Percentiles rank a stretch among this genome's conserved stretches.
Conservation (phyloP, 2,329 filamentous ascomycete species). For the Torrubiella hemipterigena region DNA sequence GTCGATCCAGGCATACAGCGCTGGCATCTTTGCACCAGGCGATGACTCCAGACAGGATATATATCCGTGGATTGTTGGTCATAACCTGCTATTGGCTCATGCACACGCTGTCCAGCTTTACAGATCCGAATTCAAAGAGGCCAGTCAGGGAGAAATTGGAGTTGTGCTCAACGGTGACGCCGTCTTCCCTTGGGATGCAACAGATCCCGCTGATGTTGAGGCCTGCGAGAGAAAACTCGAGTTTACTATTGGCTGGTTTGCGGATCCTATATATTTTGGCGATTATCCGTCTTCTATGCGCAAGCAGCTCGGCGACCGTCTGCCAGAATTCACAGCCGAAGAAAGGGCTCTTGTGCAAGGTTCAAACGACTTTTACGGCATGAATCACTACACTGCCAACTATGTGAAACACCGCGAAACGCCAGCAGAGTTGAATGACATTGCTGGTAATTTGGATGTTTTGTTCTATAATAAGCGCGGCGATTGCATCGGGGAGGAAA, state of each 20-base stretch:
- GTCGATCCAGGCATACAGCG: constrained; percentile 67
- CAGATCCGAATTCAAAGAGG: constrained; percentile 67
- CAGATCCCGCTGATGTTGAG: constrained; percentile 62
- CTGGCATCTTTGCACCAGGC: constrained; percentile 71
- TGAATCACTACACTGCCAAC: constrained; percentile 89
- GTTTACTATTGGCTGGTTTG: constrained; percentile 81
- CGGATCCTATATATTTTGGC: constrained; percentile 75
- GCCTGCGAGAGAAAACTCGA: constrained; percentile 73
- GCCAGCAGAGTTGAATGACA: constrained; percentile 51
- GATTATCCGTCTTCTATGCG: constrained; percentile 77
- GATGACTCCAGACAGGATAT: constrained; percentile 62
- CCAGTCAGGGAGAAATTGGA: constrained; percentile 64
- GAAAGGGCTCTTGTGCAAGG: constrained; percentile 65
- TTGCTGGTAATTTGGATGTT: constrained; percentile 63
- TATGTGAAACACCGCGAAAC: constrained; percentile 65
- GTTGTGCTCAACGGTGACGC: constrained; percentile 83
- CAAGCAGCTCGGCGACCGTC: constrained; percentile 64
- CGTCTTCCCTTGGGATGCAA: constrained; percentile 70
- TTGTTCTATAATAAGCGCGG: constrained; percentile 60
- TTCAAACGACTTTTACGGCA: constrained; percentile 89
- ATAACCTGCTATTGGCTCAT: constrained; percentile 70
- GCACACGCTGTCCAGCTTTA: constrained; percentile 72
- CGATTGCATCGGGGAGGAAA: constrained; percentile 67
- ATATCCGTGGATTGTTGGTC: constrained; percentile 75
- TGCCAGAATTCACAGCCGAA: constrained; percentile 62